Evolutionary conservation across 2,329 filamentous ascomycete species (phyloP), one percentile per base, ranked within the genome.

Genomic region (Fusarium sp.): DNA sequence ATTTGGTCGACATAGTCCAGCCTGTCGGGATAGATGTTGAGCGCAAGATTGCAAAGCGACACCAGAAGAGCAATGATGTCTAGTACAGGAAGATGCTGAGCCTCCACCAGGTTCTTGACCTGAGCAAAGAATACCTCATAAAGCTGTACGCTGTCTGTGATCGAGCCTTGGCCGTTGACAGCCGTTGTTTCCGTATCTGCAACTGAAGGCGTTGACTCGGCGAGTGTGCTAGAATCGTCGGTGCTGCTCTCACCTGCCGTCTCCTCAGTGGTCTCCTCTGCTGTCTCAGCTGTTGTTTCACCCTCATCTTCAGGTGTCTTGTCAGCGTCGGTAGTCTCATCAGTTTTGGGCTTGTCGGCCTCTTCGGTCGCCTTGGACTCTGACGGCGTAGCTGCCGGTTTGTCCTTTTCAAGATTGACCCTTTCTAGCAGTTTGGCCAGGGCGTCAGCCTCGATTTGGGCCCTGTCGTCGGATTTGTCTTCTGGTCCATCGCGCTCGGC

Each of bases 91-190:
- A 99, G 85, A 71, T 94, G 91, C 76, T 98, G 94, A 53, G 92
- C 93, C 80, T 94, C 95, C 66, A 98, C 94, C 52, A 99, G 84
- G 75, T 95, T 94, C 76, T 97, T 92, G 66, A 98, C 96, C 80
- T 98, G 96, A 52, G 94, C 91, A 76, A 98, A 97, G 85, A 98
- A 99, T 62, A 98, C 93, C 80, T 98, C 94, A 79, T 98, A 98
- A 24, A 99, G 88, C 80, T 93, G 95, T 60, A 97, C 90, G 74
- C 94, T 91, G 53, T 90, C 87, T 1, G 91, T 72, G 15, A 74
- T 75, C 5, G 71, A 66, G 11, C 80, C 77, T 33, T 81, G 78
- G 26, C 82, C 84, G 51, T 89, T 85, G 40, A 83, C 82, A 2
- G 82, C 82, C 1, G 84, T 84, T 3, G 78, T 74, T 40, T 87